Conservation (phyloP, 108 stramenopile species). For the Cyclotella distinguenda region DNA sequence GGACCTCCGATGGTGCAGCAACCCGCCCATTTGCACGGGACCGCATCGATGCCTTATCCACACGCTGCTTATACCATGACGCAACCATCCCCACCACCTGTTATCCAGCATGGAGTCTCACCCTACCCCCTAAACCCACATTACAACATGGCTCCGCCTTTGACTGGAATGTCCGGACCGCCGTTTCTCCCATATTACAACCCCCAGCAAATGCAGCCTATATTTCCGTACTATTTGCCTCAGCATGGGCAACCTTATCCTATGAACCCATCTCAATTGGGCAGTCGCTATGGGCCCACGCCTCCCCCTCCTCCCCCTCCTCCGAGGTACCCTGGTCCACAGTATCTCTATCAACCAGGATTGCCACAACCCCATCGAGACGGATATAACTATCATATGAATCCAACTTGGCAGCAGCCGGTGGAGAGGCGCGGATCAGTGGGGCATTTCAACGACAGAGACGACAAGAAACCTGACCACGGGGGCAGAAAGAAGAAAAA, state of each 20-base stretch:
- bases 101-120: constrained; percentile 2
- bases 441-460: background rate
- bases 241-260: constrained; percentile 30
- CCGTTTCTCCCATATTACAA: constrained; percentile 40
- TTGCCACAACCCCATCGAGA: constrained; percentile 10
- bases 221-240: constrained; percentile 27
- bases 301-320: constrained; percentile 33
- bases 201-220: constrained; percentile 42
- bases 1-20: constrained; percentile 13
- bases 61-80: constrained; percentile 6
- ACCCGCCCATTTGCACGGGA: background rate
- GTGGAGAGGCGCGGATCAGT: background rate
- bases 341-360: constrained; percentile 13
- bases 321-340: constrained; percentile 24
- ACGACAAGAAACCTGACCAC: constrained; percentile 2
- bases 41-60: background rate
- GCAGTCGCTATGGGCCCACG: constrained; percentile 20
- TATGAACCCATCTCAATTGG: constrained; percentile 12
- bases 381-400: constrained; percentile 10
- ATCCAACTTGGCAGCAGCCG: constrained; percentile 3
- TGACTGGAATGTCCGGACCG: constrained; percentile 17
- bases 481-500: constrained; percentile 20
- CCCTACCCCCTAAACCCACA: constrained; percentile 10
- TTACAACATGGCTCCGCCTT: constrained; percentile 14
- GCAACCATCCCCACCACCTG: constrained; percentile 14